Conservation (phyloP, 2,329 filamentous ascomycete species). For the Amphichorda felina region DNA sequence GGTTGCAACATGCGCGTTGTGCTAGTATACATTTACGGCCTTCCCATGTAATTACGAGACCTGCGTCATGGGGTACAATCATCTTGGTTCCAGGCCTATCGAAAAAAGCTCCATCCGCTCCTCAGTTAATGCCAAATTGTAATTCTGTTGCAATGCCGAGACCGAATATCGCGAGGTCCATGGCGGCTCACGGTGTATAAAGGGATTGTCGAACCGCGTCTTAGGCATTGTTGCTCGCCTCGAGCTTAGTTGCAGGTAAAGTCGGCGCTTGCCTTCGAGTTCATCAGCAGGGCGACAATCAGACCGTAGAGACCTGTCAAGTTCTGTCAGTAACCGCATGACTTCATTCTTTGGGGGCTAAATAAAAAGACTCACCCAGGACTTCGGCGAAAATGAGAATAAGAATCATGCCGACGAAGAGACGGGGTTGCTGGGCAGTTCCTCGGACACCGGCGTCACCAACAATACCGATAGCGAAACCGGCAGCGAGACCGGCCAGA, state of each 20-base stretch:
- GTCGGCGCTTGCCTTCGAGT: constrained; percentile 72
- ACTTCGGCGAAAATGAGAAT: constrained; percentile 99
- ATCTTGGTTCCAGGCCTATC: constrained; percentile 11
- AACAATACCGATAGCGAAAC: constrained; percentile 79
- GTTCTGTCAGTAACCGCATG: constrained; percentile 5
- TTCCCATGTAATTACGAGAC: constrained; percentile 7
- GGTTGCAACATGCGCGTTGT: constrained; percentile 11
- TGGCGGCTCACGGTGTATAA: neutral
- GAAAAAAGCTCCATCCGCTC: constrained; percentile 9
- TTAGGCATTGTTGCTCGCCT: constrained; percentile 6
- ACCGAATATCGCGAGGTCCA: constrained; percentile 1
- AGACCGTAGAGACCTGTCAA: constrained; percentile 86
- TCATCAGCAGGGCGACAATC: constrained; percentile 98
- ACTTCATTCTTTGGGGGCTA: neutral
- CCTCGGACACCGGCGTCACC: constrained; percentile 83
- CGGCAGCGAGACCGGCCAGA: constrained; percentile 72
- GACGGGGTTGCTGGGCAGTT: constrained; percentile 70
- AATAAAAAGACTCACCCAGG: constrained; percentile 54
- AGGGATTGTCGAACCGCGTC: constrained; percentile 20
- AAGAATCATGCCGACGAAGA: constrained; percentile 96
- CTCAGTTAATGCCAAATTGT: neutral
- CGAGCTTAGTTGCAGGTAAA: constrained; percentile 39
- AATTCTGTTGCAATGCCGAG: neutral
- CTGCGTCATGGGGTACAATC: constrained; percentile 8
- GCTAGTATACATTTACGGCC: constrained; percentile 37